Conservation (phyloP, 345 rosid genomes). For the Syzygium aqueum region DNA sequence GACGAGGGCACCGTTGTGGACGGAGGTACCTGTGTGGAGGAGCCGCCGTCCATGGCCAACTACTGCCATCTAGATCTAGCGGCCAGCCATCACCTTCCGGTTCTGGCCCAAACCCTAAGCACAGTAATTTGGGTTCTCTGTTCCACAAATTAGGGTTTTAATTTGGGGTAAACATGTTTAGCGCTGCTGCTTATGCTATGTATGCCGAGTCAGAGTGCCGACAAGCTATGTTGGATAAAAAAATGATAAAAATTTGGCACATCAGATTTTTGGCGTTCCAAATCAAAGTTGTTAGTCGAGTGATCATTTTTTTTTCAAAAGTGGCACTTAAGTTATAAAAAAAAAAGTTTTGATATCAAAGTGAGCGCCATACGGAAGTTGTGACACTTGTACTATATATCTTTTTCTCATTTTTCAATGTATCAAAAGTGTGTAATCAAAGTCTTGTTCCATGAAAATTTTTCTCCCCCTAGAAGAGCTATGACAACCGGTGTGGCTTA, state of each 20-base stretch:
- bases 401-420: neutral
- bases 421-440: neutral
- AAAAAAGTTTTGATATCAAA: neutral
- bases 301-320: neutral
- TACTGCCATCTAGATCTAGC: neutral
- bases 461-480: neutral
- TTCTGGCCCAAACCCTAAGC: neutral
- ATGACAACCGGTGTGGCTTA: neutral
- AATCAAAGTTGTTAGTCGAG: neutral
- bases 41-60: neutral
- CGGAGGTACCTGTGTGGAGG: neutral
- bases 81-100: neutral
- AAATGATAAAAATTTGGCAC: neutral
- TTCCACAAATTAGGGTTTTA: neutral
- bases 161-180: neutral
- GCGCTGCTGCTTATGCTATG: neutral
- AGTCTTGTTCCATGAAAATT: neutral
- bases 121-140: neutral
- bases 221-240: rapidly evolving
- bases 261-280: neutral
- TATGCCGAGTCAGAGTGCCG: neutral
- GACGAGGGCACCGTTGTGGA: neutral
- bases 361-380: neutral
- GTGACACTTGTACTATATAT: neutral
- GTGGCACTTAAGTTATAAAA: neutral